Evolutionary conservation across 495 filamentous ascomycete species (phyloP), one percentile per base, ranked within the genome.

Genomic region (Mytilinidion resinicola): DNA sequence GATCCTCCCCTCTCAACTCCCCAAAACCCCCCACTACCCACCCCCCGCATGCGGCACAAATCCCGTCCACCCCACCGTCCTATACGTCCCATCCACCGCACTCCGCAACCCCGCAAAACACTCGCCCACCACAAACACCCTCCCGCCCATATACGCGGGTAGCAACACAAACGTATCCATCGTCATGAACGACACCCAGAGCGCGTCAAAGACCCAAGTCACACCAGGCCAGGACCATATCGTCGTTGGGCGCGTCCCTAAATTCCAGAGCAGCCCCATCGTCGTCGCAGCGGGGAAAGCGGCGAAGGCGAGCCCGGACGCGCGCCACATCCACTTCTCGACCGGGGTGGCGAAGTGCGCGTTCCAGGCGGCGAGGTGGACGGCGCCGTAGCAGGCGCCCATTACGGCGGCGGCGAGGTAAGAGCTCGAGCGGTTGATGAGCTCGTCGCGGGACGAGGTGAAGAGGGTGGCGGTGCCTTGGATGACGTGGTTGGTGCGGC

Each of bases 131-230:
- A 67, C 49, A 47, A 57, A 67, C 5, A 46, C 4, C n/a, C 64
- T 49, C 4, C 44, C 39, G 1, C 61, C n/a, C 12, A 47, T 20
- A 58, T 65, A 65, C 15, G 36, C 34, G n/a, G n/a, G n/a, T n/a
- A n/a, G n/a, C n/a, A n/a, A n/a, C 39, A 52, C 76, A 62, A 70
- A 82, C 79, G 59, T 80, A 77, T 41, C 82, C 81, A 33, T 78
- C 79, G 17, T 65, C 62, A n/a, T 72, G 72, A 61, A 81, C 77
- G 15, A 76, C 75, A 48, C 73, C 42, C 37, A 39, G 38, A 35
- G 41, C 39, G 25, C 47, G 6, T 50, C 47, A 4, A 6, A 21
- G 4, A 50, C 25, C 4, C 12, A 11, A 14, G 12, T 20, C 25
- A 11, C 25, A 50, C 15, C 47, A 20, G 14, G 3, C 47, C n/a